These are phyloP conservation scores for Chlamydomonas reinhardtii DNA, from an alignment of 163 green algal species.

Conservation along the genomic window DNA sequence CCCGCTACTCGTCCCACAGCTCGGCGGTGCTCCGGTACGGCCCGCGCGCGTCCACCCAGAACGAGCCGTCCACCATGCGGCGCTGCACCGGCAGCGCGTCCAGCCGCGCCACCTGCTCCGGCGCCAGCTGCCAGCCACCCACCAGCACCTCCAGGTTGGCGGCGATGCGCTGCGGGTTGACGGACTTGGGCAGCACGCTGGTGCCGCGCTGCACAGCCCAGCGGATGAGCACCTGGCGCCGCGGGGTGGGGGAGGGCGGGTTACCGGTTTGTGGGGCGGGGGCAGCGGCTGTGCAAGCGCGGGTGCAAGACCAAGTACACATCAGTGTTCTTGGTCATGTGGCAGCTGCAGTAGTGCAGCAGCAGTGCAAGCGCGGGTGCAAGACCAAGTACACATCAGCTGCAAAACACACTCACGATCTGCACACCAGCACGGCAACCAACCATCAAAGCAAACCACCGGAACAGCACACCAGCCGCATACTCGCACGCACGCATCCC, in stretches of 20 bases:
- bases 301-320: too few species aligned
- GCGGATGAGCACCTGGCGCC: constrained; percentile 75
- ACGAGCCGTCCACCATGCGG: constrained; percentile 70
- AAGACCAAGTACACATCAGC: too few species aligned
- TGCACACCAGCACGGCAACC: too few species aligned
- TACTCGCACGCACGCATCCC: too few species aligned
- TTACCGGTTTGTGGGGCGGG: too few species aligned
- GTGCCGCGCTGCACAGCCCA: constrained; percentile 92
- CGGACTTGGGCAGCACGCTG: constrained; percentile 88
- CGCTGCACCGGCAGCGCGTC: constrained; percentile 41
- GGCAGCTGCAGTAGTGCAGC: too few species aligned
- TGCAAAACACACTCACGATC: too few species aligned
- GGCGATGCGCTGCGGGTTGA: constrained; percentile 61
- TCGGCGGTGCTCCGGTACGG: constrained; percentile 74
- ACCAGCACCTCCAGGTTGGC: constrained; percentile 81
- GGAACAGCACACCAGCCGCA: too few species aligned
- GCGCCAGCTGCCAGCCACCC: constrained; percentile 56
- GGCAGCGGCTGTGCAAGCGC: neutral
- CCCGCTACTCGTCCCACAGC: constrained; percentile 71
- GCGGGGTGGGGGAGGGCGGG: neutral
- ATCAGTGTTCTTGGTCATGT: too few species aligned
- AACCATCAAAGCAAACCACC: too few species aligned
- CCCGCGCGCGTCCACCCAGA: constrained; percentile 66
- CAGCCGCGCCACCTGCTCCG: constrained; percentile 3
- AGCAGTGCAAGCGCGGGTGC: too few species aligned